Evolutionary conservation across 495 filamentous ascomycete species (phyloP).

Genomic region (Hypoxylon crocopeplum): DNA sequence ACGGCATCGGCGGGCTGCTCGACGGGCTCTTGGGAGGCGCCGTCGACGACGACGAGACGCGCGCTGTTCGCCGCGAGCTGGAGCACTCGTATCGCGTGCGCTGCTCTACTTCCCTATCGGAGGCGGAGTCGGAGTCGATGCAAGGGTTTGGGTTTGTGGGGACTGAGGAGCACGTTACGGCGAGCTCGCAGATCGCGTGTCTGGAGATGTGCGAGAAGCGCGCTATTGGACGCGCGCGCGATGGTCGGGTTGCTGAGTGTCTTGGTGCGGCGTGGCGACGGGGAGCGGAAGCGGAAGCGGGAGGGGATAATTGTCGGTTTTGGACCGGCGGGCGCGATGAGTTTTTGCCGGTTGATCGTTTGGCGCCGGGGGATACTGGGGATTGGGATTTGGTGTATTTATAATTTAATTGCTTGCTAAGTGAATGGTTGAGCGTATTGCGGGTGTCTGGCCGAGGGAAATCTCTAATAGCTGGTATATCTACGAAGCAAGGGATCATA

Average conservation of each 20-base stretch:
- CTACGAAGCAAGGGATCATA: too few relatives aligned
- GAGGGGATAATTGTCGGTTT: conserved; percentile 24
- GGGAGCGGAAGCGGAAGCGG: not conserved
- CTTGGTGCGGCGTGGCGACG: conserved; percentile 34
- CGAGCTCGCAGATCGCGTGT: conserved; percentile 5
- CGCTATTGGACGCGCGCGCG: conserved; percentile 15
- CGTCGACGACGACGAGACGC: conserved; percentile 18
- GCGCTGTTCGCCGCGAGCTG: conserved; percentile 11
- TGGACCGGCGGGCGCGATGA: conserved; percentile 25
- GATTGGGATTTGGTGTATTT: conserved; percentile 35
- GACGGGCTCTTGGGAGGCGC: not conserved
- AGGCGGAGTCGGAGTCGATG: not conserved
- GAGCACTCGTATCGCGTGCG: conserved; percentile 33
- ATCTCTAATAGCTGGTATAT: too few relatives aligned
- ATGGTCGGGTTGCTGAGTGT: conserved; percentile 19
- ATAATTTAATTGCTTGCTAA: too few relatives aligned
- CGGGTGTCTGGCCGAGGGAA: too few relatives aligned
- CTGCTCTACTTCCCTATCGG: conserved; percentile 15
- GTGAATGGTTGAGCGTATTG: too few relatives aligned
- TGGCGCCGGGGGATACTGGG: conserved; percentile 8
- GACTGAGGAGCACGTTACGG: not conserved
- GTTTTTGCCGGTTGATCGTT: conserved; percentile 29
- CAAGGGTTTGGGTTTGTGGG: too few relatives aligned
- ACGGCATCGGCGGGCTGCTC: conserved; percentile 11
- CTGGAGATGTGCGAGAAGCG: conserved; percentile 31